Evolutionary conservation across 768 basidiomycete genomes (phyloP).

Genomic region (Crassisporium funariophilum): DNA sequence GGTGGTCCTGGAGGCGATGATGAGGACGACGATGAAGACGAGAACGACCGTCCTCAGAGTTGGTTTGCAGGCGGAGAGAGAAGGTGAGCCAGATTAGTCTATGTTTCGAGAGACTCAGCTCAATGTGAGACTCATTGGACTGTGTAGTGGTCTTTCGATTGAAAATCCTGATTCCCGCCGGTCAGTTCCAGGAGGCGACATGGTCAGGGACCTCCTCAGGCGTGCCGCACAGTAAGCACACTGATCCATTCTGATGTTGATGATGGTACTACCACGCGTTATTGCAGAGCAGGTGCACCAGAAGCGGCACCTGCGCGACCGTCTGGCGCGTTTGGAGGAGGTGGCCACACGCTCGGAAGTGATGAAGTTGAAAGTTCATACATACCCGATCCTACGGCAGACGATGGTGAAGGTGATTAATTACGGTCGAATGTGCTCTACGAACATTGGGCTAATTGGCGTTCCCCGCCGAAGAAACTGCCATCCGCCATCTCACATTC

Average conservation of each 20-base stretch:
- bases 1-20: constrained; percentile 41
- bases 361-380: constrained; percentile 83
- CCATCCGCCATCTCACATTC: constrained; percentile 78
- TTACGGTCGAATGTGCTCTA: neutral
- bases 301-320: constrained; percentile 17
- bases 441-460: neutral
- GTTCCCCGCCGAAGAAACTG: constrained; percentile 47
- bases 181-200: constrained; percentile 52
- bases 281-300: constrained; percentile 24
- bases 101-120: neutral
- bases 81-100: constrained; percentile 54
- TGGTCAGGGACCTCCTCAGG: constrained; percentile 73
- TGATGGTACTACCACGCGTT: neutral
- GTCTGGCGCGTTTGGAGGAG: constrained; percentile 57
- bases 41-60: constrained; percentile 56
- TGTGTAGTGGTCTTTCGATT: constrained; percentile 78
- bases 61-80: constrained; percentile 96
- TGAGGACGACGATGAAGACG: constrained; percentile 53
- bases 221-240: constrained; percentile 76
- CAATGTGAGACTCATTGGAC: constrained; percentile 1
- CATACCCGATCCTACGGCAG: constrained; percentile 70
- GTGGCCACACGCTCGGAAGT: constrained; percentile 84
- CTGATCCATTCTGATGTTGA: neutral
- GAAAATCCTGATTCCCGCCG: constrained; percentile 73
- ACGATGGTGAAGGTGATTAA: constrained; percentile 28